Evolutionary conservation across 2,329 filamentous ascomycete species (phyloP), one percentile per base, ranked within the genome.

Genomic region (Beauveria brongniartii): DNA sequence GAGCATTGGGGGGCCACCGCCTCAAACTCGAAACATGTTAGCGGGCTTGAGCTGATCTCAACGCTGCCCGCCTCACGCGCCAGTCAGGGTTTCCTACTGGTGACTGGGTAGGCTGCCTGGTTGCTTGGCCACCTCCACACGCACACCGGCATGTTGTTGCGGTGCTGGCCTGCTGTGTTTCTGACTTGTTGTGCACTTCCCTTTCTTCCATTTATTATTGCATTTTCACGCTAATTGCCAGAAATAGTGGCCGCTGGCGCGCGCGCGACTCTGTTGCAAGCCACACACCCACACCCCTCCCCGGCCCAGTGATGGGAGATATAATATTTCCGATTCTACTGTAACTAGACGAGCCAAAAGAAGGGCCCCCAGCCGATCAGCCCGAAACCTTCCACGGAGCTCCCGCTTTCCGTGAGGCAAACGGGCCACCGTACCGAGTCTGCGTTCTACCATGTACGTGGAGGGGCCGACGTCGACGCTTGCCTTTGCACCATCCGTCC

Each of bases 331-430:
- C 59, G 59, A 61, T 55, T 61, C 26, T 40, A 22, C 22, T 22
- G 22, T 22, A 56, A 52, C 54, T 61, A 55, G 54, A 61, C 54
- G 59, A 55, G 59, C 52, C 44, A 52, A 51, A 37, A 54, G 56
- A 41, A 59, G 41, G 59, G 48, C 47, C 53, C 54, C 60, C 60
- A 62, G 60, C 60, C 60, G 60, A 62, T 62, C 60, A 62, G 47
- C 54, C 60, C 60, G 60, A 62, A 61, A 50, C 58, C 58, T 61
- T 61, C 30, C 58, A 61, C 58, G 51, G 41, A 61, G 57, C 57
- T 59, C 57, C 57, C 57, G 57, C 57, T 54, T 59, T 59, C 57
- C 57, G 57, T 54, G 50, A 54, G 57, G 24, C 57, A 59, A 51
- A 59, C 57, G 57, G 57, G 57, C 57, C 57, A 59, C 41, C 8